Evolutionary conservation across 139 green algal genomes (phyloP).

Genomic region (Eudorina sp.): DNA sequence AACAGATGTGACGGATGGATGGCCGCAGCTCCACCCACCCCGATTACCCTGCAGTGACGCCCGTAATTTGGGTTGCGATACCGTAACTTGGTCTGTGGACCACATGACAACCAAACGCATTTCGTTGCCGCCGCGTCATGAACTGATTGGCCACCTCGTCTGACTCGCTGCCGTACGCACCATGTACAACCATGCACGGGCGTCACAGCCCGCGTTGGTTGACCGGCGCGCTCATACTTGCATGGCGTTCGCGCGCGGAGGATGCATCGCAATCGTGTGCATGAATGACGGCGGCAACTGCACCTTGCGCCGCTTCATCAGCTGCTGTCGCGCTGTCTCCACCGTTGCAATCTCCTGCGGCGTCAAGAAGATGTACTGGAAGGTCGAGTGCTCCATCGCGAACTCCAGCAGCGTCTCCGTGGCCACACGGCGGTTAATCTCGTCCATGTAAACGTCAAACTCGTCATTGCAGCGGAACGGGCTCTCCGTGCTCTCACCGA

Average conservation of each 20-base stretch:
- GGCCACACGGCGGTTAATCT: slow-evolving; percentile 72
- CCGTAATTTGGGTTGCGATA: no score
- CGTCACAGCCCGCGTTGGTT: no score
- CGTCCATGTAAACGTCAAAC: slow-evolving; percentile 92
- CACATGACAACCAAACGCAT: no score
- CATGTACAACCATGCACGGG: no score
- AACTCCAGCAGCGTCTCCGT: slow-evolving; percentile 86
- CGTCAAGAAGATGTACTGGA: slow-evolving; percentile 89
- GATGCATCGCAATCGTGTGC: slow-evolving; percentile 61
- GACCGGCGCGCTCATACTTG: no score
- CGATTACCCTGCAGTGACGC: no score
- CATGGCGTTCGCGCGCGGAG: slow-evolving; percentile 43
- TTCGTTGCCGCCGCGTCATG: no score
- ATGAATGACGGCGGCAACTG: slow-evolving; percentile 59
- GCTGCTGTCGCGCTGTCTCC: slow-evolving; percentile 52
- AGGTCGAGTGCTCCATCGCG: slow-evolving; percentile 65
- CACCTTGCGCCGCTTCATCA: slow-evolving; percentile 19
- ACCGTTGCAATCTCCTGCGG: slow-evolving; percentile 70
- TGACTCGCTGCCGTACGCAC: no score
- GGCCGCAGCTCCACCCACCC: no score
- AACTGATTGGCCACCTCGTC: no score
- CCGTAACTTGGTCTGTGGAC: no score
- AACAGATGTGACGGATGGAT: no score
- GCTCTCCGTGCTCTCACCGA: slow-evolving; percentile 82
- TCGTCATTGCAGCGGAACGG: slow-evolving; percentile 92